Percentiles rank a stretch among this genome's conserved stretches.
Conservation (phyloP, 1,284 basidiomycete genomes). For the Puccinia novopanici region DNA sequence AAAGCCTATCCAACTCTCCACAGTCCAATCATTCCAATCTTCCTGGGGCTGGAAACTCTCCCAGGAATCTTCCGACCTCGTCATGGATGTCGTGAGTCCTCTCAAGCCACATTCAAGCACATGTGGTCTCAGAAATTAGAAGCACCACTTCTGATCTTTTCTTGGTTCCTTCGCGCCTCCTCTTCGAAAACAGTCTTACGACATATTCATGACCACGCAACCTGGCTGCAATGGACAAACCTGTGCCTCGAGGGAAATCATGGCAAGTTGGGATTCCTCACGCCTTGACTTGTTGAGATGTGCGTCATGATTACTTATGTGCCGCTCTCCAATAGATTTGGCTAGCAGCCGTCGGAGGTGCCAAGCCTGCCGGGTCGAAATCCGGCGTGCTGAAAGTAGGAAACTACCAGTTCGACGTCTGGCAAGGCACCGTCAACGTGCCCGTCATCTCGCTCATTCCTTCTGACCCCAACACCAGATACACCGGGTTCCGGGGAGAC, state of each 20-base stretch:
- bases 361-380: background rate
- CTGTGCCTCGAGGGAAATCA: conserved; percentile 21
- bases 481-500: conserved; percentile 3
- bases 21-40: background rate
- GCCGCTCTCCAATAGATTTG: background rate
- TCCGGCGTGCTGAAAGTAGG: background rate
- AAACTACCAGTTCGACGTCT: conserved; percentile 22
- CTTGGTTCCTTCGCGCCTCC: background rate
- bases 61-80: background rate
- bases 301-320: background rate
- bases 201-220: conserved; percentile 3
- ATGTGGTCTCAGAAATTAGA: background rate
- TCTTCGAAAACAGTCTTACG: background rate
- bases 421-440: background rate
- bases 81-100: conserved; percentile 9
- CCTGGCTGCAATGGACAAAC: background rate
- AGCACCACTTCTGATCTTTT: background rate
- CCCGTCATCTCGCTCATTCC: conserved; percentile 22
- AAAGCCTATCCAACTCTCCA: background rate
- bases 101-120: too few relatives aligned
- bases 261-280: background rate
- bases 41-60: background rate
- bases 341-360: background rate
- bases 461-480: background rate
- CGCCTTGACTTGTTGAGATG: background rate